Evolutionary conservation across 108 stramenopile species (phyloP).

Genomic region (Conticribra weissflogii): DNA sequence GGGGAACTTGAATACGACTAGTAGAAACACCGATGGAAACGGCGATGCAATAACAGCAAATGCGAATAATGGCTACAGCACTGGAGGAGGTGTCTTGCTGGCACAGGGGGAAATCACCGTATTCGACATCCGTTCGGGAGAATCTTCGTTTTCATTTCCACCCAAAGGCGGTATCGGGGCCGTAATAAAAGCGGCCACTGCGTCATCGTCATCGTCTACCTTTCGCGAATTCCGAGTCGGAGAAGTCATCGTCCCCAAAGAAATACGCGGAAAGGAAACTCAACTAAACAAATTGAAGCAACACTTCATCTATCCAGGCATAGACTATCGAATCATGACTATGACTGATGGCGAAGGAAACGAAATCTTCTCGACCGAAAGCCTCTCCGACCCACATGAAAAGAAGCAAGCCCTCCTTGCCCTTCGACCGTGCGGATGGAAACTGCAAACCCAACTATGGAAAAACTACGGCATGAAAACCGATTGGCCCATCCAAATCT

Average conservation of each 20-base stretch:
- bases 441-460: constrained; percentile 54
- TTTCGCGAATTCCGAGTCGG: constrained; percentile 48
- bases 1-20: no score
- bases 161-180: constrained; percentile 47
- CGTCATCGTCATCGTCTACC: neutral
- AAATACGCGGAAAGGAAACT: constrained; percentile 14
- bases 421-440: constrained; percentile 61
- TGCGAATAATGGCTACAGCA: no score
- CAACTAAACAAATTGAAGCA: constrained; percentile 31
- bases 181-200: constrained; percentile 11
- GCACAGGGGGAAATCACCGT: constrained; percentile 47
- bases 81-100: no score
- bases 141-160: constrained; percentile 42
- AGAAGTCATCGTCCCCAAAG: constrained; percentile 61
- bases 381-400: constrained; percentile 23
- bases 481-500: constrained; percentile 57
- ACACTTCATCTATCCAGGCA: constrained; percentile 48
- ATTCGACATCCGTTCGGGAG: constrained; percentile 39
- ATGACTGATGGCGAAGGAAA: constrained; percentile 52
- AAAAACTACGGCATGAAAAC: constrained; percentile 28
- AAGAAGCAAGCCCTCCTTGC: constrained; percentile 40
- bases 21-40: no score
- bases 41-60: no score
- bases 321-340: constrained; percentile 62
- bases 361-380: constrained; percentile 47